These are phyloP conservation scores for Talaromyces borbonicus DNA, from an alignment of 495 filamentous ascomycete genomes.

Conservation along the genomic window DNA sequence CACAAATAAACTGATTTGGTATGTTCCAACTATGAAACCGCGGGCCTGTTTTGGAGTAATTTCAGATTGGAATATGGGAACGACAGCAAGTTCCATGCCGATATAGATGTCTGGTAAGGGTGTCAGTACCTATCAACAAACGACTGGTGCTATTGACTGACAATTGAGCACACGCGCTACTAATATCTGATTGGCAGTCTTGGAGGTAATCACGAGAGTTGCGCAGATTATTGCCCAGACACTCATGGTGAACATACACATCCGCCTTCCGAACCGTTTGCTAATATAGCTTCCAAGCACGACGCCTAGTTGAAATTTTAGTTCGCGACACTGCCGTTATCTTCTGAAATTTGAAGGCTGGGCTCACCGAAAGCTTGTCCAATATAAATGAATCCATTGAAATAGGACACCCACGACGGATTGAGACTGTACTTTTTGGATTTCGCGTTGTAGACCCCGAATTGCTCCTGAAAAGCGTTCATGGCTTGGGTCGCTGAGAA, in stretches of 20 bases:
- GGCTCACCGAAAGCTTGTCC: slow-evolving; percentile 16
- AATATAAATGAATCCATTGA: slow-evolving; percentile 20
- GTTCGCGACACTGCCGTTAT: not conserved
- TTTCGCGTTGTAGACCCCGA: slow-evolving; percentile 16
- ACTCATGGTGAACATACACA: slow-evolving; percentile 24
- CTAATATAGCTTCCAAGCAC: slow-evolving; percentile 17
- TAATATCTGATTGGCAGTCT: slow-evolving; percentile 17
- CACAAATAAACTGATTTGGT: slow-evolving; percentile 15
- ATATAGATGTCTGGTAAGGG: slow-evolving; percentile 21
- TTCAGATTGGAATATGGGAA: slow-evolving; percentile 21
- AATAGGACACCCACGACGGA: slow-evolving; percentile 15
- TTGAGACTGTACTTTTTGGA: slow-evolving; percentile 11
- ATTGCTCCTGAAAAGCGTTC: slow-evolving; percentile 15
- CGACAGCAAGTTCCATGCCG: slow-evolving; percentile 26
- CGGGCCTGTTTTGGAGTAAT: slow-evolving; percentile 20
- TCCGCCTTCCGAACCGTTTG: slow-evolving; percentile 20
- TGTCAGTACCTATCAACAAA: not conserved
- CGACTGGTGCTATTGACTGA: not conserved
- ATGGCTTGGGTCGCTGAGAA: slow-evolving; percentile 18
- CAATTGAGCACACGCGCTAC: slow-evolving; percentile 11
- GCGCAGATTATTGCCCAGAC: slow-evolving; percentile 21
- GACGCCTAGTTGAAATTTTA: not conserved
- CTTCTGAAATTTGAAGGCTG: not conserved
- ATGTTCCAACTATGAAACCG: slow-evolving; percentile 22
- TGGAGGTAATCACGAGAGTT: slow-evolving; percentile 20